phyloP scores from a whole-genome alignment of 768 basidiomycete species.

The Guyanaporus albipodus region DNA sequence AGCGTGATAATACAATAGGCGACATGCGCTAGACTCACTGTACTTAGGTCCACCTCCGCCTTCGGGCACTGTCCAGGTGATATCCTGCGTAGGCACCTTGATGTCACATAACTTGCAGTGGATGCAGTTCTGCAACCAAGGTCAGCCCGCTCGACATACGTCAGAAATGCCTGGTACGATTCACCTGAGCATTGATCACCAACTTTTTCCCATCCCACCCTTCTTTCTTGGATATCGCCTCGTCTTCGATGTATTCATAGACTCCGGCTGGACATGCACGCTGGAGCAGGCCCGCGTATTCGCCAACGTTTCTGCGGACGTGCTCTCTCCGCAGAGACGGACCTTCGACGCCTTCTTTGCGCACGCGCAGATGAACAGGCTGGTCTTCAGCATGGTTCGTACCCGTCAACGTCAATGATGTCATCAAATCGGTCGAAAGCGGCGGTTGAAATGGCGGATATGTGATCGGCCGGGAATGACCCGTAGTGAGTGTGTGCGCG shows the following conservation, averaged over 20 bases:
- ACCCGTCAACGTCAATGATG: slow-evolving; percentile 82
- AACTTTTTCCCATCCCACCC: slow-evolving; percentile 82
- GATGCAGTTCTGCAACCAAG: slow-evolving; percentile 65
- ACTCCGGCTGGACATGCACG: slow-evolving; percentile 92
- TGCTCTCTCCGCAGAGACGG: slow-evolving; percentile 52
- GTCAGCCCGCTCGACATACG: neutral
- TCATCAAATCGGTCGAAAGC: slow-evolving; percentile 90
- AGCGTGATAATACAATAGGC: neutral
- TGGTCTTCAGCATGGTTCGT: slow-evolving; percentile 99
- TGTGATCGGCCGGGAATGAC: slow-evolving; percentile 65
- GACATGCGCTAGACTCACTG: slow-evolving; percentile 46
- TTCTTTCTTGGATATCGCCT: slow-evolving; percentile 43
- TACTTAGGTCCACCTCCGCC: slow-evolving; percentile 97
- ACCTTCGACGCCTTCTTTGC: slow-evolving; percentile 37
- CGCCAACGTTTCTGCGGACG: slow-evolving; percentile 66
- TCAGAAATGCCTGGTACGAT: slow-evolving; percentile 11
- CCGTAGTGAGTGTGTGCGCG: slow-evolving; percentile 64
- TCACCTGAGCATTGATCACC: slow-evolving; percentile 95
- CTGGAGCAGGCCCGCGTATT: slow-evolving; percentile 86
- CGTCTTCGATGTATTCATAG: slow-evolving; percentile 90
- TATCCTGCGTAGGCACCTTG: slow-evolving; percentile 95
- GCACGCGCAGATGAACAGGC: slow-evolving; percentile 81
- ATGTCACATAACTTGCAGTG: slow-evolving; percentile 96
- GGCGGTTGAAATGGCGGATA: slow-evolving; percentile 89
- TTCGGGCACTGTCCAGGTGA: slow-evolving; percentile 95